Percentiles rank a stretch among this genome's conserved stretches.
Evolutionary conservation across 176 grass and related monocot genomes (phyloP).

Genomic region (Aegilops bicornis): DNA sequence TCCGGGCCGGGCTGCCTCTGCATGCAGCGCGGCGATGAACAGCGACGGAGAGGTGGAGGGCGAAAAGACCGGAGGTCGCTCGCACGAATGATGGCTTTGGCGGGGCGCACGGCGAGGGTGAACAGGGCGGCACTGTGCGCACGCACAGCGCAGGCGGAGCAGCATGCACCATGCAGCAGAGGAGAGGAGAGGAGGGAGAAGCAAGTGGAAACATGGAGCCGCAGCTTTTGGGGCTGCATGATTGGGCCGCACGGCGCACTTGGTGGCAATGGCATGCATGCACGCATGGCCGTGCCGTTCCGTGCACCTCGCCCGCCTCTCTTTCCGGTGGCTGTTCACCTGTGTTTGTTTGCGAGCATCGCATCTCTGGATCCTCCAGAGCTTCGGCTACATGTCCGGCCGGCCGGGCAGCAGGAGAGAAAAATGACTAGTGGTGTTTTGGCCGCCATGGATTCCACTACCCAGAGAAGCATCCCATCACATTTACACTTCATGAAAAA

Average conservation of each 20-base stretch:
- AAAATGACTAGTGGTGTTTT: not conserved
- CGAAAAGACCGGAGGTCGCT: conserved; percentile 20
- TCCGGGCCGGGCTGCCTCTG: not conserved
- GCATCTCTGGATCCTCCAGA: not conserved
- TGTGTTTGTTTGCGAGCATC: not conserved
- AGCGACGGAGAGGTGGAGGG: not conserved
- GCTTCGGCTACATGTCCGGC: not conserved
- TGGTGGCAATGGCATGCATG: not conserved
- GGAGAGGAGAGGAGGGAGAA: not conserved
- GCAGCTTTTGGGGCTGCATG: not conserved
- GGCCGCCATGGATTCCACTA: too few relatives aligned
- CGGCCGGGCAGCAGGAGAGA: not conserved
- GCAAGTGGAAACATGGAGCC: not conserved
- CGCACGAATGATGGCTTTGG: not conserved
- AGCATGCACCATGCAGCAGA: too few relatives aligned
- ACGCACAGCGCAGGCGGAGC: not conserved
- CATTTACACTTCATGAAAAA: not conserved
- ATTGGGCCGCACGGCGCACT: conserved; percentile 1
- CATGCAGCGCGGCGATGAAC: not conserved
- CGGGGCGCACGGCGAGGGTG: not conserved
- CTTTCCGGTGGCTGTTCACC: not conserved
- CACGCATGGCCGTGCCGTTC: not conserved
- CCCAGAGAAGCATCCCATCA: not conserved
- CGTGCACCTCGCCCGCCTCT: not conserved
- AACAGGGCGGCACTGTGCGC: not conserved